These are phyloP conservation scores for Penicillium goetzii DNA, from an alignment of 495 filamentous ascomycete genomes.

Conservation along the genomic window DNA sequence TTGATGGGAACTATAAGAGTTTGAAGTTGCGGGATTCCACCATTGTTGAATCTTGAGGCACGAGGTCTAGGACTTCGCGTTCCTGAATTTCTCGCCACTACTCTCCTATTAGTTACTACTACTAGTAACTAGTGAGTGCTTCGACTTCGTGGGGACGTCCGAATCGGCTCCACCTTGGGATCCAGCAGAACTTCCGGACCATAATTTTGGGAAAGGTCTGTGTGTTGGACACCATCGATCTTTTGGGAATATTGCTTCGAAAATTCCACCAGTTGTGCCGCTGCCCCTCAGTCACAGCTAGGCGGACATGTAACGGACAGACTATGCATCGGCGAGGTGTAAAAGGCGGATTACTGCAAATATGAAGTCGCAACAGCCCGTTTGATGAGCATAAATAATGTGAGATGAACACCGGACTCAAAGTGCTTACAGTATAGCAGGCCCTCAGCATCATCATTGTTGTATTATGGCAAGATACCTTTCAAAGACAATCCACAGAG, in stretches of 20 bases:
- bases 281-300: not conserved
- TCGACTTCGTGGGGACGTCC: not conserved
- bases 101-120: not conserved
- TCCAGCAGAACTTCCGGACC: not conserved
- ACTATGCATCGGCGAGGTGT: not conserved
- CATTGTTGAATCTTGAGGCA: not conserved
- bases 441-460: not conserved
- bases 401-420: not conserved
- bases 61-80: not conserved
- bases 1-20: not conserved
- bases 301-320: not conserved
- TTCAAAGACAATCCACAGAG: too few relatives aligned
- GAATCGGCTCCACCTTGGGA: not conserved
- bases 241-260: not conserved
- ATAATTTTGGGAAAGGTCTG: not conserved
- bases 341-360: not conserved
- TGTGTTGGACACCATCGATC: not conserved
- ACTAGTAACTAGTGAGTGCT: not conserved
- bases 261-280: not conserved
- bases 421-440: not conserved
- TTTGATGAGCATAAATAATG: not conserved
- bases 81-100: not conserved
- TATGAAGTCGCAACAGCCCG: not conserved
- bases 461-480: not conserved
- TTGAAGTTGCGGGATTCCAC: not conserved